Evolutionary conservation across 2,329 filamentous ascomycete genomes (phyloP).

Genomic region (Aspergillus pseudonomiae): DNA sequence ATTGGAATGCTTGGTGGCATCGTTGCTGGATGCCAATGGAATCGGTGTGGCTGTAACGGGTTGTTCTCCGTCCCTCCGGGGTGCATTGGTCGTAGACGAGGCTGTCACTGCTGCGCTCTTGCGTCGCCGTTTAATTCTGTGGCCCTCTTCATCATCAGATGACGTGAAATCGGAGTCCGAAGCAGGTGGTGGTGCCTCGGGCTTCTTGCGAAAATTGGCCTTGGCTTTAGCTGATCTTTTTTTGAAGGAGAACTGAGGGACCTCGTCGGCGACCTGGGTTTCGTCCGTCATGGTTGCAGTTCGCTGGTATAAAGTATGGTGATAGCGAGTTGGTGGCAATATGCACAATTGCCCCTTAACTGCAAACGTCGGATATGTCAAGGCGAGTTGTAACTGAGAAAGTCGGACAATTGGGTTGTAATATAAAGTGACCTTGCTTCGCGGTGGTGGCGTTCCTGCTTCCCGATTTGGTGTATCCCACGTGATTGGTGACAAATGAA

Average conservation of each 20-base stretch:
- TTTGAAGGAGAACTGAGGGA: conserved; percentile 66
- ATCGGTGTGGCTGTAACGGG: conserved; percentile 64
- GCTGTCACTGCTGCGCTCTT: conserved; percentile 70
- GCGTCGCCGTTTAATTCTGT: conserved; percentile 76
- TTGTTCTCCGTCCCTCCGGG: conserved; percentile 50
- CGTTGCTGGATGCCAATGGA: conserved; percentile 70
- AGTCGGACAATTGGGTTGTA: background rate
- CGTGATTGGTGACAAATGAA: conserved; percentile 6
- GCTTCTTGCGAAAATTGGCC: conserved; percentile 77
- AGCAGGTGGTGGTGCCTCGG: conserved; percentile 74
- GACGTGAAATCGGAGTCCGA: conserved; percentile 64
- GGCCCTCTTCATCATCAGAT: conserved; percentile 76
- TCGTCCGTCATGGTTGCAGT: conserved; percentile 34
- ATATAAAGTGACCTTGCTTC: background rate
- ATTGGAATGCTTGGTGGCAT: conserved; percentile 85
- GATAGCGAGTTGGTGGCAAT: background rate
- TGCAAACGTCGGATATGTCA: background rate
- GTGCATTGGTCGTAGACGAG: conserved; percentile 52
- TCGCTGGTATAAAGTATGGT: background rate
- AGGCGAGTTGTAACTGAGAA: background rate
- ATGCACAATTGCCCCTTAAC: background rate
- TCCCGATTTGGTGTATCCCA: background rate
- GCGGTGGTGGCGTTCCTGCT: background rate
- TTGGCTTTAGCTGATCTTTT: conserved; percentile 79
- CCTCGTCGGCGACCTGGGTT: conserved; percentile 21